Evolutionary conservation across 2,329 filamentous ascomycete species (phyloP).

Genomic region (Neoscytalidium dimidiatum): DNA sequence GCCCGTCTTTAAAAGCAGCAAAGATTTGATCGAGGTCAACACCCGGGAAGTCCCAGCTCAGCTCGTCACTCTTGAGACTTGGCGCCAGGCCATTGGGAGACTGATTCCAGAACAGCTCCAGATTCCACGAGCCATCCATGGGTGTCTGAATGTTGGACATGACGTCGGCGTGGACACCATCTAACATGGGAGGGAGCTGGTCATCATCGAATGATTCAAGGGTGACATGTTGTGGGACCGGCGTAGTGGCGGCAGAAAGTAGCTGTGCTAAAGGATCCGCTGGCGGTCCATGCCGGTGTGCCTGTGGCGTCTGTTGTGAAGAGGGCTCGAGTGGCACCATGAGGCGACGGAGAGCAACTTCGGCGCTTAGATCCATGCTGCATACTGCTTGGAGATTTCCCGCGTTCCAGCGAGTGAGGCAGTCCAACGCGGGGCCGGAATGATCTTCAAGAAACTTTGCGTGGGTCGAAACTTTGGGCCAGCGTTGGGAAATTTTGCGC

Average conservation of each 20-base stretch:
- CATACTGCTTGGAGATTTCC: neutral
- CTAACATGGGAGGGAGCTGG: neutral
- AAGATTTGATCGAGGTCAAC: constrained; percentile 18
- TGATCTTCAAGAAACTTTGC: constrained; percentile 1
- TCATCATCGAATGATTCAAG: neutral
- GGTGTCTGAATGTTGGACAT: neutral
- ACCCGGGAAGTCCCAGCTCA: constrained; percentile 16
- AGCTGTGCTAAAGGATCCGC: neutral
- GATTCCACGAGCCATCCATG: constrained; percentile 5
- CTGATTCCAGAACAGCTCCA: constrained; percentile 1
- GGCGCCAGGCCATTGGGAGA: neutral
- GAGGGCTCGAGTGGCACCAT: neutral
- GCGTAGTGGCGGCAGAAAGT: neutral
- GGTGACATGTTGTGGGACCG: neutral
- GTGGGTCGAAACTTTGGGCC: constrained; percentile 6
- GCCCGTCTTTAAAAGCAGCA: constrained; percentile 13
- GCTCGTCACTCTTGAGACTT: constrained; percentile 10
- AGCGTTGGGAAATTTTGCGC: constrained; percentile 1
- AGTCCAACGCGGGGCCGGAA: neutral
- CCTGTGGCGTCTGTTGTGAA: neutral
- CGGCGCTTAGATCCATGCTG: neutral
- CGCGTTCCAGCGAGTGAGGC: neutral
- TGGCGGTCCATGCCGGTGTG: neutral
- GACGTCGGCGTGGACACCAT: neutral
- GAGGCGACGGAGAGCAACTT: neutral